These are phyloP conservation scores for Hydrangea macrophylla DNA, from an alignment of 148 eudicot species.

Conservation along the genomic window DNA sequence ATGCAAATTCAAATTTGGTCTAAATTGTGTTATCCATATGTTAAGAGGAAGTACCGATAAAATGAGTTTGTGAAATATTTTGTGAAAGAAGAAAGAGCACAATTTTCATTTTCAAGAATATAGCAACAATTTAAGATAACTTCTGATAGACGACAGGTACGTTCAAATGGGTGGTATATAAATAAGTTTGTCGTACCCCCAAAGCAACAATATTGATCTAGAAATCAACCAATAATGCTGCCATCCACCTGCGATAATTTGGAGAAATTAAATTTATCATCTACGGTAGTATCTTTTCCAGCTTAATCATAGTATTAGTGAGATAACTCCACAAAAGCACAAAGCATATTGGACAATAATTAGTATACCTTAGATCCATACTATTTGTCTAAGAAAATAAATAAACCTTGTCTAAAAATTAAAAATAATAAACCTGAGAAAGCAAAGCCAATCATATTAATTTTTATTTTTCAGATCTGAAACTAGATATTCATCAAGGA, in stretches of 20 bases:
- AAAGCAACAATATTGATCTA: slow-evolving; percentile 53
- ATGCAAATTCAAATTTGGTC: too few species aligned
- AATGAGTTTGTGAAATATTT: neutral
- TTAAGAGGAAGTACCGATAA: neutral
- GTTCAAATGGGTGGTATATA: neutral
- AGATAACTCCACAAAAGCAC: neutral
- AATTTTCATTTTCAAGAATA: neutral
- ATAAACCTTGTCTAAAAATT: too few species aligned
- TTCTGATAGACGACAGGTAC: neutral
- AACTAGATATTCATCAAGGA: too few species aligned
- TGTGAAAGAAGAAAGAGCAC: too few species aligned
- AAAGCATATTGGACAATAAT: neutral
- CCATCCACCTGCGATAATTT: slow-evolving; percentile 70
- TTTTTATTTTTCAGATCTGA: too few species aligned
- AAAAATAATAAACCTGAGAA: neutral
- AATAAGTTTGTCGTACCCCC: slow-evolving; percentile 48
- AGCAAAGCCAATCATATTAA: neutral
- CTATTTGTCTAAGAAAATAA: neutral
- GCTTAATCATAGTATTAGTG: neutral
- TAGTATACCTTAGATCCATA: neutral
- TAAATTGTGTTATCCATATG: neutral
- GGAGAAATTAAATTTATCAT: neutral
- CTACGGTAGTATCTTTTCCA: neutral
- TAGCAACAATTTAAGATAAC: neutral
- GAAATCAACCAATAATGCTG: slow-evolving; percentile 66